Evolutionary conservation across 108 stramenopile species (phyloP).

Genomic region (Aurantiochytrium sp.): DNA sequence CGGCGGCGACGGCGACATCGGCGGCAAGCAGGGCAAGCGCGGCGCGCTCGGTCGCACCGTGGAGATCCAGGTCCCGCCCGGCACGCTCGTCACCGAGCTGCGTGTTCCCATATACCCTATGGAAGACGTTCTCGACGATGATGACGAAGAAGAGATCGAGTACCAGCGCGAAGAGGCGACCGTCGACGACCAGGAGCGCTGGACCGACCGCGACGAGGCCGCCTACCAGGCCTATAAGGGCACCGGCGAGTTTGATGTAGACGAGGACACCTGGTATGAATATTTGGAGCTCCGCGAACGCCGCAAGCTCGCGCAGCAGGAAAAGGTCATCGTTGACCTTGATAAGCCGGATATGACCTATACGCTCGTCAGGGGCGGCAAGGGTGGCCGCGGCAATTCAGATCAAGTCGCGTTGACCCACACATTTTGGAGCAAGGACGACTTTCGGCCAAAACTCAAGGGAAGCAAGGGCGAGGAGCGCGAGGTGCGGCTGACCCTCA

Average conservation of each 20-base stretch:
- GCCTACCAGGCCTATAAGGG: background rate
- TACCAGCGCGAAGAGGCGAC: background rate
- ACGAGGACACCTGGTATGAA: background rate
- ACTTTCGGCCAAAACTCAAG: background rate
- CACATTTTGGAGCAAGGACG: background rate
- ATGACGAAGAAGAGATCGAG: background rate
- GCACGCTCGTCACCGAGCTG: background rate
- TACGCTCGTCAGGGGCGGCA: background rate
- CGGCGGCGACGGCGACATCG: background rate
- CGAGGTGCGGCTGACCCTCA: constrained; percentile 80
- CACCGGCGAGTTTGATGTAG: background rate
- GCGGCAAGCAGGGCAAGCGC: background rate
- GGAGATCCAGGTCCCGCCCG: background rate
- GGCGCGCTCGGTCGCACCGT: background rate
- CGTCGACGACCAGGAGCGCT: background rate
- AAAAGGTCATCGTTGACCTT: background rate
- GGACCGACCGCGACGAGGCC: background rate
- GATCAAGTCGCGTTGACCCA: background rate
- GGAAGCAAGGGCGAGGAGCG: constrained; percentile 4
- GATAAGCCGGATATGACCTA: background rate
- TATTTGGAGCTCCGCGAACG: background rate
- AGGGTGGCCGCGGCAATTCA: background rate
- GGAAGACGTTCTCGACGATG: background rate
- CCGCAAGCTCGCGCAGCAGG: background rate
- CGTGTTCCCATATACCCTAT: background rate